Base-by-base conservation (phyloP, 1,284 basidiomycete genomes). In the Porodaedalea pini region DNA sequence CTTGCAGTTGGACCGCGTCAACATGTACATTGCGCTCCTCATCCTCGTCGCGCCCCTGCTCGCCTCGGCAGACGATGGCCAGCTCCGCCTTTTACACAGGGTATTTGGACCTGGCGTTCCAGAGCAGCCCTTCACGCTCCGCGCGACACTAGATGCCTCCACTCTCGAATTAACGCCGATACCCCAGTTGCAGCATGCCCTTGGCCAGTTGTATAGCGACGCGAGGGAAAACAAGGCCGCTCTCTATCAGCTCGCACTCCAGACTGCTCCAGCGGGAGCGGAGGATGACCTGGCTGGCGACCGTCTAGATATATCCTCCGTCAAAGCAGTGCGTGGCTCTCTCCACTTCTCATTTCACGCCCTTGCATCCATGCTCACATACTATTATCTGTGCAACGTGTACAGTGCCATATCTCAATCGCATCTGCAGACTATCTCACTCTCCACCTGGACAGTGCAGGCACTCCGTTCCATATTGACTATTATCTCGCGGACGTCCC, bases 171-270 rank as follows among this genome's bases (percentile, higher is more conserved):
- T 64, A 50, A 44, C 54, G 27, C 61, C 60, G 23, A 52, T 58
- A 17, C 41, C 59, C 48, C 39, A 59, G 5, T 47, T 61, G 25
- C 61, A 60, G 15, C 64, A 77, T 51, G 78, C 80, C 68, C 69
- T 82, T 36, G 67, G 58, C 50, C 64, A 74, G 37, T 77, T 83
- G 63, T 63, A 73, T 40, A 68, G 75, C 56, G 63, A 67, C 27
- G 67, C 79, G 37, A 67, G 72, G 32, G 64, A 72, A 25, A 55
- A 69, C 8, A 71, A 75, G 48, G 70, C 71, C 17, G 77, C 79
- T 11, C 71, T 88, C 63, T 92, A 92, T 70, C 90, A 93, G 71
- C 71, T 92, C 53, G 86, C 88, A 49, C 71, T 93, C 62, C 78
- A 85, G 65, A 78, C 71, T 51, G 71, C 17, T 39, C 41, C 73